Evolutionary conservation across 1,284 basidiomycete species (phyloP).

Genomic region (Bondarzewia mesenterica): DNA sequence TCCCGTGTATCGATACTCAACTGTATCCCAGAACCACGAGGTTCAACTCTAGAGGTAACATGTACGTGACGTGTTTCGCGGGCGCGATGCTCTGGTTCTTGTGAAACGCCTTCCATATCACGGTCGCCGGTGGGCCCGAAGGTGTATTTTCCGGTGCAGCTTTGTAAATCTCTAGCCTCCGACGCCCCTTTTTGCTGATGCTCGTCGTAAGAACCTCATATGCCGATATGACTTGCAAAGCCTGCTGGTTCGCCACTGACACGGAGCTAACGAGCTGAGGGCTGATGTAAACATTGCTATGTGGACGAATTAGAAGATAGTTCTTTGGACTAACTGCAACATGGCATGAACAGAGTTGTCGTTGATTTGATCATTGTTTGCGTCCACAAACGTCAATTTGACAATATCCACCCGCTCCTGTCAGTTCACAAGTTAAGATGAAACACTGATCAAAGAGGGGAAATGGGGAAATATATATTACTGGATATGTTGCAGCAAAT

Average conservation of each 20-base stretch:
- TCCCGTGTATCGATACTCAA: slow-evolving; percentile 24
- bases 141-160: not conserved
- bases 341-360: slow-evolving; percentile 2
- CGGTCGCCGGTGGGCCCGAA: not conserved
- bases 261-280: slow-evolving; percentile 5
- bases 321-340: slow-evolving; percentile 16
- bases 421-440: not conserved
- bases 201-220: slow-evolving; percentile 7
- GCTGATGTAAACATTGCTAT: slow-evolving; percentile 2
- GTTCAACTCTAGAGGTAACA: slow-evolving; percentile 51
- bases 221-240: slow-evolving; percentile 4
- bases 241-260: slow-evolving; percentile 1
- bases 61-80: slow-evolving; percentile 29
- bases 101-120: slow-evolving; percentile 21
- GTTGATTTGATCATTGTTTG: slow-evolving; percentile 26
- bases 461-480: slow-evolving; percentile 18
- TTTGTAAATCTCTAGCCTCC: slow-evolving; percentile 14
- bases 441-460: not conserved
- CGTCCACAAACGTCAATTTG: slow-evolving; percentile 26
- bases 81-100: slow-evolving; percentile 5
- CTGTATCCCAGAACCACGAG: slow-evolving; percentile 53
- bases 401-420: slow-evolving; percentile 40
- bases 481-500: slow-evolving; percentile 34
- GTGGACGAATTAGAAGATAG: too few relatives aligned
- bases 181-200: slow-evolving; percentile 15